Conservation (phyloP, 495 filamentous ascomycete genomes). For the Aspergillus campestris region DNA sequence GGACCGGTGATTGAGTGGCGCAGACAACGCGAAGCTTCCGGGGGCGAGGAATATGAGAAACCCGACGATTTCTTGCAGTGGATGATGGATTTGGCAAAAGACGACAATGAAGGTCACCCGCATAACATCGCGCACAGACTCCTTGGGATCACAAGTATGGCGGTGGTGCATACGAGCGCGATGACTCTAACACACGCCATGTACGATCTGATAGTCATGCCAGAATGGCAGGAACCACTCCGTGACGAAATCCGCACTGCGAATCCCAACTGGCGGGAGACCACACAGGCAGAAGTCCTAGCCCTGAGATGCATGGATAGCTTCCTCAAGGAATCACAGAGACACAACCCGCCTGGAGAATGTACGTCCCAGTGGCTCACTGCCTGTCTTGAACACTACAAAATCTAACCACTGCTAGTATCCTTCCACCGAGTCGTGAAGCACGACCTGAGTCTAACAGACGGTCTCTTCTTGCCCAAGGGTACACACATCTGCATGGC, state of each 20-base stretch:
- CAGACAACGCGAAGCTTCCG: slow-evolving; percentile 8
- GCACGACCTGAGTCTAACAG: slow-evolving; percentile 16
- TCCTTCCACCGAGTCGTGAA: slow-evolving; percentile 23
- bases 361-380: slow-evolving; percentile 10
- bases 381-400: background rate
- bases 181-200: slow-evolving; percentile 26
- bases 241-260: slow-evolving; percentile 23
- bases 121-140: slow-evolving; percentile 21
- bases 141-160: slow-evolving; percentile 21
- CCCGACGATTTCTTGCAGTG: slow-evolving; percentile 34
- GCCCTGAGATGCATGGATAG: slow-evolving; percentile 22
- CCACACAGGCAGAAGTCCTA: slow-evolving; percentile 12
- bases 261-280: slow-evolving; percentile 16
- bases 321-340: slow-evolving; percentile 29
- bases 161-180: slow-evolving; percentile 26
- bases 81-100: slow-evolving; percentile 28
- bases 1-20: slow-evolving; percentile 23
- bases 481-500: slow-evolving; percentile 28
- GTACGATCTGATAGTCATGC: slow-evolving; percentile 23
- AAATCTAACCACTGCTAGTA: slow-evolving; percentile 10
- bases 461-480: slow-evolving; percentile 19
- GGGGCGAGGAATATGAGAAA: slow-evolving; percentile 15
- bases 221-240: slow-evolving; percentile 23
- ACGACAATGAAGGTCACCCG: slow-evolving; percentile 15
- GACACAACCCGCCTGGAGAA: slow-evolving; percentile 27